These are phyloP conservation scores for Malus orientalis DNA, from an alignment of 306 rosid genomes.

Conservation along the genomic window DNA sequence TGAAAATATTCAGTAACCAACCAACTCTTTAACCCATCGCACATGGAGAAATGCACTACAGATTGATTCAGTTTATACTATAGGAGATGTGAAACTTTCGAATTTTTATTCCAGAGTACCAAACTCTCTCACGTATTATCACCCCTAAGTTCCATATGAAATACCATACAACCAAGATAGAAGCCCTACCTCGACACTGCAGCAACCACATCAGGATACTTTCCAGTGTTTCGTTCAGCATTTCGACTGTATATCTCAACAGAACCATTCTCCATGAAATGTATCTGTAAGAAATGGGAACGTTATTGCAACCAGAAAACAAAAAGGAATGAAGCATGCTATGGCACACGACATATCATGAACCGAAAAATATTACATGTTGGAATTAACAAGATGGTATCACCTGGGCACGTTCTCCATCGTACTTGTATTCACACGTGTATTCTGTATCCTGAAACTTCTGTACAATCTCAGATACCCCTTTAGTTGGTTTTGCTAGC, in stretches of 20 bases:
- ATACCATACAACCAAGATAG: background rate
- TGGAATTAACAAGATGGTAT: constrained; percentile 15
- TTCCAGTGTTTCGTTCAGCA: constrained; percentile 86
- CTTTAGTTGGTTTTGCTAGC: constrained; percentile 85
- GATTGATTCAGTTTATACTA: background rate
- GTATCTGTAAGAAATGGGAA: constrained; percentile 47
- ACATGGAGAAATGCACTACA: background rate
- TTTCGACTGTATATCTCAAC: constrained; percentile 95
- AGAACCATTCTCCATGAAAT: constrained; percentile 71
- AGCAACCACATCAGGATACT: constrained; percentile 78
- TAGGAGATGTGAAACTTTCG: background rate
- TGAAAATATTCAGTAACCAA: background rate
- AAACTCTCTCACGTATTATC: background rate
- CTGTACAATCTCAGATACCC: constrained; percentile 69
- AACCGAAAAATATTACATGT: constrained; percentile 2
- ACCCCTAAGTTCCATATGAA: background rate
- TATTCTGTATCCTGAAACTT: constrained; percentile 75
- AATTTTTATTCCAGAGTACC: background rate
- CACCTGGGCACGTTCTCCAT: constrained; percentile 98
- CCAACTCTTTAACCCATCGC: background rate
- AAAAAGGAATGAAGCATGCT: background rate
- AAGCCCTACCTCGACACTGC: constrained; percentile 60
- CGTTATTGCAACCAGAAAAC: too few relatives aligned
- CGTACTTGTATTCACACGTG: constrained; percentile 92
- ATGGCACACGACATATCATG: constrained; percentile 6